Conservation (phyloP, 2,329 filamentous ascomycete genomes). For the Aspergillus uvarum region DNA sequence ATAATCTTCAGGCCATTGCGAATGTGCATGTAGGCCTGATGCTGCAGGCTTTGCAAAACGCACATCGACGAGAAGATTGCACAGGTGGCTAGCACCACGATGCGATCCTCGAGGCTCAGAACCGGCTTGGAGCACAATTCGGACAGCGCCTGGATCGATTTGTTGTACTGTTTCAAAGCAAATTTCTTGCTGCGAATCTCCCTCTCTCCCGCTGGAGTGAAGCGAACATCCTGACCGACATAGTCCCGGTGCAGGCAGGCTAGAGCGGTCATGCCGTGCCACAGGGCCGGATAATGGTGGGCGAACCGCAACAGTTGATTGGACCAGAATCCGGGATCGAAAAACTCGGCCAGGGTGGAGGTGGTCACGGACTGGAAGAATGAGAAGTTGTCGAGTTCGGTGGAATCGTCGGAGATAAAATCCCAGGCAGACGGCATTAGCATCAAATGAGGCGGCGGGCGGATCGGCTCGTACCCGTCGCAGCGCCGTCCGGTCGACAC, state of each 20-base stretch:
- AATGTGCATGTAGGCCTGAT: neutral
- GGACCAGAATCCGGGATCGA: neutral
- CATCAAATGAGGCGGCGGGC: neutral
- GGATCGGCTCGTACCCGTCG: neutral
- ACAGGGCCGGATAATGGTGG: neutral
- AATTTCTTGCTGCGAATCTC: neutral
- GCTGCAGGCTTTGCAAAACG: neutral
- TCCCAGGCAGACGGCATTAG: neutral
- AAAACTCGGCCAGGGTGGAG: neutral
- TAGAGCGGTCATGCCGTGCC: neutral
- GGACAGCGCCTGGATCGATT: neutral
- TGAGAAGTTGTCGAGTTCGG: neutral
- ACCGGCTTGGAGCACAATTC: neutral
- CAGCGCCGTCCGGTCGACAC: neutral
- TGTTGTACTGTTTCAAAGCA: neutral
- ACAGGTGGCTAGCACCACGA: neutral
- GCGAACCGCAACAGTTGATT: neutral
- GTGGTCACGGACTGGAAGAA: neutral
- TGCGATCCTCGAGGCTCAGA: neutral
- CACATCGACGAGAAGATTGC: neutral
- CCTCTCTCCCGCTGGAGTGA: neutral
- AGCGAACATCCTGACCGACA: neutral
- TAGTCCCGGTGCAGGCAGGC: neutral
- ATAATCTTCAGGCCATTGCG: neutral
- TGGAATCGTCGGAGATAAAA: neutral